Evolutionary conservation across 1,284 basidiomycete species (phyloP).

Genomic region (Boletellus deceptivus): DNA sequence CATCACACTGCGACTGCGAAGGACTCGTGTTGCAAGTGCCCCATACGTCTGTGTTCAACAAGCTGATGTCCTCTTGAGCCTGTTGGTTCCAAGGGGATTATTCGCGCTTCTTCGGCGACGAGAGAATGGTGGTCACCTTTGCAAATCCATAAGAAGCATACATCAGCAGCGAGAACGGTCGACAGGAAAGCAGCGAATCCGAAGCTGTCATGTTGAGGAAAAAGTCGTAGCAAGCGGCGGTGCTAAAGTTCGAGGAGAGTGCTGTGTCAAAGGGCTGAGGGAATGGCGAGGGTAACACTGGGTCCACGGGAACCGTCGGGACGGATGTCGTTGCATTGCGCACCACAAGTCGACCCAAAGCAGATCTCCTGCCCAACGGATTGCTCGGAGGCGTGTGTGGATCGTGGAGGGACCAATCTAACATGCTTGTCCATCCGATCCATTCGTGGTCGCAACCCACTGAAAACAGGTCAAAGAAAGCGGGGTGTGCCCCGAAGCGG

Average conservation of each 20-base stretch:
- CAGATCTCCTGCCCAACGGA: conserved; percentile 2
- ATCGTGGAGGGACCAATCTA: conserved; percentile 42
- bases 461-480: conserved; percentile 44
- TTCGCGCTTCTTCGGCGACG: background rate
- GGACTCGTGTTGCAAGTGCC: conserved; percentile 71
- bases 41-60: conserved; percentile 69
- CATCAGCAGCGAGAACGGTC: conserved; percentile 72
- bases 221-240: conserved; percentile 60
- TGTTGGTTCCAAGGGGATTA: conserved; percentile 33
- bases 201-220: conserved; percentile 70
- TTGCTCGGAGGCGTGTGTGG: conserved; percentile 30
- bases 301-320: conserved; percentile 43
- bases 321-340: conserved; percentile 21
- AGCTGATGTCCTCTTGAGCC: conserved; percentile 61
- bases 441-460: conserved; percentile 19
- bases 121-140: conserved; percentile 40
- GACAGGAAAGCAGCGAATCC: conserved; percentile 60
- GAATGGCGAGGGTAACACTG: conserved; percentile 64
- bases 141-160: conserved; percentile 58
- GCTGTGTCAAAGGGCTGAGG: conserved; percentile 73
- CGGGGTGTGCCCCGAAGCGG: conserved; percentile 47
- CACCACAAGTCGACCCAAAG: background rate
- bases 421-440: conserved; percentile 25
- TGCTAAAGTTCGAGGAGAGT: conserved; percentile 62
- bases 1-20: conserved; percentile 46